Conservation (phyloP, 441 rosid species). For the Mallotus japonicus region DNA sequence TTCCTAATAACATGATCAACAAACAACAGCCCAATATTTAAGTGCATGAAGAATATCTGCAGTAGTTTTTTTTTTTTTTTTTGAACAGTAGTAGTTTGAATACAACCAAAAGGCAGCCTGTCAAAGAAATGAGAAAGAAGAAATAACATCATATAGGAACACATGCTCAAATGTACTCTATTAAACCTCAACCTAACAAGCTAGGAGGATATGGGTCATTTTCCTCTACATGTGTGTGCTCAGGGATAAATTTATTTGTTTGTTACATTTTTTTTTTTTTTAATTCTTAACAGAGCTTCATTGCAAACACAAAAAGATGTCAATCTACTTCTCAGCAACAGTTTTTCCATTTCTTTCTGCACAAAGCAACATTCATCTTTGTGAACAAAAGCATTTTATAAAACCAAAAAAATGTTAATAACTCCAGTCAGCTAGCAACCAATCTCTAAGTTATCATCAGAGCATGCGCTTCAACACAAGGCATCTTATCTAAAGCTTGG, state of each 20-base stretch:
- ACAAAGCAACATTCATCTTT: not conserved
- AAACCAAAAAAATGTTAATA: not conserved
- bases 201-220: not conserved
- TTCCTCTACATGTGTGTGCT: not conserved
- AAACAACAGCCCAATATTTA: no score
- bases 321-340: not conserved
- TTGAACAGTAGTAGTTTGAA: not conserved
- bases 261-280: no score
- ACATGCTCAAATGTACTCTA: not conserved
- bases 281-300: no score
- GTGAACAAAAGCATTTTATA: not conserved
- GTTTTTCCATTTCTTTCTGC: not conserved
- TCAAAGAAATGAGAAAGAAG: not conserved
- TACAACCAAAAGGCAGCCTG: not conserved
- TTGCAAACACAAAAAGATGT: no score
- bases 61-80: no score
- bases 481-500: slow-evolving; percentile 24
- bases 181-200: not conserved
- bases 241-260: no score
- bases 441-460: slow-evolving; percentile 43
- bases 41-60: not conserved
- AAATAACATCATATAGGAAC: not conserved
- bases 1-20: not conserved
- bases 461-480: slow-evolving; percentile 43
- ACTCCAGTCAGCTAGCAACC: slow-evolving; percentile 50